Evolutionary conservation across 2,329 filamentous ascomycete genomes (phyloP), one percentile per base, ranked within the genome.

Genomic region (Cylindrodendrum hubeiense): DNA sequence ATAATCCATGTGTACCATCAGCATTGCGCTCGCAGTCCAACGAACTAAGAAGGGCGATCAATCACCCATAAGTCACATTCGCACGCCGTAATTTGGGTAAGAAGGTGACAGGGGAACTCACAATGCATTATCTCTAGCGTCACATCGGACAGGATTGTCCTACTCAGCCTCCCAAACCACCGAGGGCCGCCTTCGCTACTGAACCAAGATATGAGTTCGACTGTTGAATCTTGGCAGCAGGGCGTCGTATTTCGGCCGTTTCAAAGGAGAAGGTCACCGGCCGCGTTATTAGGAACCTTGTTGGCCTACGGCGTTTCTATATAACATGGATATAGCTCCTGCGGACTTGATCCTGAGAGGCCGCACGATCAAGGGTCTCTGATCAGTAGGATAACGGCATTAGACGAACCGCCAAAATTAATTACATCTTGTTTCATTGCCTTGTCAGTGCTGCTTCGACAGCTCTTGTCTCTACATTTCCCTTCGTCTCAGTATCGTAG

Each of bases 221-320:
- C 64, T 10, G 60, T 52, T 0, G 72, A 72, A 50, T 47, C 67
- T 13, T 74, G 72, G 1, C 72, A 64, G 30, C 70, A 74, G 0
- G 73, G 39, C 0, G 72, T 70, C 54, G 55, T 70, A 12, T 73
- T 72, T 2, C 66, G 60, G 15, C 74, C 68, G 34, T 72, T 63
- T 5, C 74, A 72, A 2, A 74, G 64, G 9, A 74, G 74, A n/a
- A 74, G 74, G 8, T 74, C 72, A 72, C 72, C 74, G 1, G 72
- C 72, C 0, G 72, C 72, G 53, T 74, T 74, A 0, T 72, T 69
- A 51, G 70, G 66, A 0, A 64, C 61, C 0, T 55, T 63, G 0
- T 60, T 33, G 2, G 50, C 65, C 9, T 51, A 51, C 9, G 74
- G 10, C 24, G 62, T 49, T 0, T 44, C 60, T n/a, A n/a, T n/a